Conservation (phyloP, 2,329 filamentous ascomycete species). For the Fusarium chaquense region DNA sequence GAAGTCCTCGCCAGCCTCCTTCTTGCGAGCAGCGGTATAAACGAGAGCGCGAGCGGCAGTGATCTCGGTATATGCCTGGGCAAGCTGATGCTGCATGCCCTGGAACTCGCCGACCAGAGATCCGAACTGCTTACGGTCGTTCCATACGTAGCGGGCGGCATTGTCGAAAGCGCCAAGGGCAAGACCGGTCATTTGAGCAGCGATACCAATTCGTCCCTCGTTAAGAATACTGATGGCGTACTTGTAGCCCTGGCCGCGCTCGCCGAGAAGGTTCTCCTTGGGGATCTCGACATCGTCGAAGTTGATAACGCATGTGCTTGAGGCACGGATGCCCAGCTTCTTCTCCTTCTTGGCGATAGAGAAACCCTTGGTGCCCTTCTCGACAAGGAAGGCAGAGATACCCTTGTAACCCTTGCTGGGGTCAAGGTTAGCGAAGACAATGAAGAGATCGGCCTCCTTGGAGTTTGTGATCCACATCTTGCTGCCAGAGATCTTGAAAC, state of each 20-base stretch:
- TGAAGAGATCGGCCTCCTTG: conserved; percentile 93
- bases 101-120: conserved; percentile 95
- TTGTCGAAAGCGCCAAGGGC: conserved; percentile 96
- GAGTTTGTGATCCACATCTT: conserved; percentile 99
- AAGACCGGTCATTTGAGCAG: conserved; percentile 97
- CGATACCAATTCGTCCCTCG: conserved; percentile 97
- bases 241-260: conserved; percentile 95
- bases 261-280: conserved; percentile 86
- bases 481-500: conserved; percentile 87
- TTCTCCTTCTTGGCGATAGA: conserved; percentile 99
- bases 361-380: conserved; percentile 91
- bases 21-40: conserved; percentile 96
- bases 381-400: conserved; percentile 94
- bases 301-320: conserved; percentile 96
- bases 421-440: conserved; percentile 97
- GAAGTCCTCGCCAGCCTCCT: conserved; percentile 96
- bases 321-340: conserved; percentile 96
- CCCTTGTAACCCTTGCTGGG: conserved; percentile 94
- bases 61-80: conserved; percentile 95
- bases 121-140: conserved; percentile 97
- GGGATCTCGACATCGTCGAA: conserved; percentile 96
- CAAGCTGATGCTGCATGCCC: conserved; percentile 99
- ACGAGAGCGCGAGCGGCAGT: conserved; percentile 90
- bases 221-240: conserved; percentile 95
- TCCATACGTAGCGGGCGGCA: conserved; percentile 93